Percentiles rank a stretch among this genome's conserved stretches.
These are phyloP conservation scores for Neoscytalidium dimidiatum DNA, from an alignment of 2,329 filamentous ascomycete genomes.

Conservation along the genomic window DNA sequence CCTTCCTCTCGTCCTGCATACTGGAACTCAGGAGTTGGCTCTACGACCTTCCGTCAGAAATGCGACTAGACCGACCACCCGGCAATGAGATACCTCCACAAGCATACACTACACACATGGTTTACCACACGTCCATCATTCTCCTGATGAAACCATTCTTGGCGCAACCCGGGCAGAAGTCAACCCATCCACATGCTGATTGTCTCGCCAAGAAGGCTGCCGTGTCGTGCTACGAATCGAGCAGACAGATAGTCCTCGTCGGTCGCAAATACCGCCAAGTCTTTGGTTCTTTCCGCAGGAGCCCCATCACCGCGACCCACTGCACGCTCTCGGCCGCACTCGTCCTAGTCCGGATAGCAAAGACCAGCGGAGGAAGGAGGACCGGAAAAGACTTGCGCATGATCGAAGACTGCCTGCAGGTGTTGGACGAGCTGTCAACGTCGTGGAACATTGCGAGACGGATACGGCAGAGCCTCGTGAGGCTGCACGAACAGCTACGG, in stretches of 20 bases:
- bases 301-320: constrained; percentile 39
- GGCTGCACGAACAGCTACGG: not conserved
- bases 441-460: not conserved
- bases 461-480: not conserved
- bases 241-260: constrained; percentile 28
- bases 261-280: constrained; percentile 34
- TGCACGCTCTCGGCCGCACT: constrained; percentile 38
- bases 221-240: constrained; percentile 26
- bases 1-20: constrained; percentile 35
- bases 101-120: constrained; percentile 37
- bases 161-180: not conserved
- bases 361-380: not conserved
- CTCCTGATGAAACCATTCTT: constrained; percentile 36
- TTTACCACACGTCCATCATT: constrained; percentile 37
- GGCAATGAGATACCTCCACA: constrained; percentile 28
- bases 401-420: constrained; percentile 1
- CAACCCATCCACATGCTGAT: too few relatives aligned
- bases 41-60: constrained; percentile 35
- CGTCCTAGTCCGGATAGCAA: constrained; percentile 22
- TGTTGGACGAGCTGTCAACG: not conserved
- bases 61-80: constrained; percentile 29
- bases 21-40: constrained; percentile 39
- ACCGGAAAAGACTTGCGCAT: not conserved
- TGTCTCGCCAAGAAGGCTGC: constrained; percentile 21
- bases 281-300: constrained; percentile 38